phyloP scores from a whole-genome alignment of 176 grass and related monocot genomes.

The Alopecurus myosuroides region DNA sequence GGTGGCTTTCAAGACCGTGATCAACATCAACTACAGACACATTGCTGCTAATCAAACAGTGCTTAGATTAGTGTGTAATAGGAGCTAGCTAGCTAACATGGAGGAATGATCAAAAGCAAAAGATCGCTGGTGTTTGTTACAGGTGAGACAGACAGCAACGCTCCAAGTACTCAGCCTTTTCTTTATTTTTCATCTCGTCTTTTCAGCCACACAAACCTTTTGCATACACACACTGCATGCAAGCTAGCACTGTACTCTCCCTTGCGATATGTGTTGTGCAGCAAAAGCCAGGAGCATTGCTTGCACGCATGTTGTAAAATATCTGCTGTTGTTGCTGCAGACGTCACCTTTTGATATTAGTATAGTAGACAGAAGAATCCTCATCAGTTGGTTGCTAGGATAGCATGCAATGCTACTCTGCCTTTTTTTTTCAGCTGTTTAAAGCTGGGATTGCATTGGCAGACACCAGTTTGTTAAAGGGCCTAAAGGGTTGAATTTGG shows the following conservation, averaged over 20 bases:
- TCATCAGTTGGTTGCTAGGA: conserved; percentile 13
- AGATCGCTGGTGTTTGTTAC: conserved; percentile 64
- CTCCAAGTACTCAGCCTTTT: conserved; percentile 37
- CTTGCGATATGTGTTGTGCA: neutral
- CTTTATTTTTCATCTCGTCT: conserved; percentile 30
- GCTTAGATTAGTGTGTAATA: conserved; percentile 15
- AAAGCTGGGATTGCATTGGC: conserved; percentile 34
- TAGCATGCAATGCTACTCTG: conserved; percentile 5
- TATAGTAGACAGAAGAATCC: conserved; percentile 10
- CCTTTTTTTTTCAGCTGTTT: conserved; percentile 31
- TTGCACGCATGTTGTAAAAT: conserved; percentile 18
- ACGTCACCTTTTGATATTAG: conserved; percentile 29
- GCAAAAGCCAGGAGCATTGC: conserved; percentile 21
- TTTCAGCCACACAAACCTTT: conserved; percentile 32
- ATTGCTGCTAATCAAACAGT: conserved; percentile 1
- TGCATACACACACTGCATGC: conserved; percentile 6
- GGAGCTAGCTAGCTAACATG: conserved; percentile 43
- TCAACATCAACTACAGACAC: neutral
- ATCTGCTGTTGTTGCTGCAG: neutral
- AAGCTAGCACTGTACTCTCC: neutral
- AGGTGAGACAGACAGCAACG: conserved; percentile 61
- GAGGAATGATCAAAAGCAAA: conserved; percentile 71
- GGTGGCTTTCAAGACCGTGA: neutral
- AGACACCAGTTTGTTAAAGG: conserved; percentile 38
- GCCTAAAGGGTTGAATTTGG: conserved; percentile 61